A percentile compares a stretch with the other conserved stretches of the same genome.
Conservation (phyloP, 306 rosid species). For the Medicago ruthenica region DNA sequence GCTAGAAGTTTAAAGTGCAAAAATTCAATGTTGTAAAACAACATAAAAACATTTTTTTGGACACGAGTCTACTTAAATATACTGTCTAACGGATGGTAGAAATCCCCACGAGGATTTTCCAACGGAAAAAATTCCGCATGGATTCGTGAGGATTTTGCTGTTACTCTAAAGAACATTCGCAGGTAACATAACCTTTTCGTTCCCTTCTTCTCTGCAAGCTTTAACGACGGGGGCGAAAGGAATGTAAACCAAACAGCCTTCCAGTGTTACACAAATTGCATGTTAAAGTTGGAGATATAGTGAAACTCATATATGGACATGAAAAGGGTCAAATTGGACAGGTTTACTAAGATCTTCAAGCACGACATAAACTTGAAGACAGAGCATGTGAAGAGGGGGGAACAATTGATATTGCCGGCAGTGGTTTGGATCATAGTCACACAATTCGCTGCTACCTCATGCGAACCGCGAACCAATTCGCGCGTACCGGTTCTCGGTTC, state of each 20-base stretch:
- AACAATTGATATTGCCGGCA: slow-evolving; percentile 29
- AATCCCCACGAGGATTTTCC: no score
- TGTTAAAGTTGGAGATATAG: slow-evolving; percentile 90
- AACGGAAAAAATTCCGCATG: no score
- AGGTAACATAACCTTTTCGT: not conserved
- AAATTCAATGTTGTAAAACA: slow-evolving; percentile 5
- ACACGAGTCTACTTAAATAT: not conserved
- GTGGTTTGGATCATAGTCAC: no score
- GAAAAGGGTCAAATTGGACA: no score
- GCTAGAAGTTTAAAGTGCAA: no score
- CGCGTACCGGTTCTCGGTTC: no score
- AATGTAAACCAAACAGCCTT: slow-evolving; percentile 93
- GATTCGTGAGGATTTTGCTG: no score
- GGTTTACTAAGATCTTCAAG: slow-evolving; percentile 61
- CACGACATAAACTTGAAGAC: slow-evolving; percentile 93
- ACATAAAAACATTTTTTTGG: not conserved
- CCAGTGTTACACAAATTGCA: slow-evolving; percentile 88
- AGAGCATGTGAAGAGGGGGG: slow-evolving; percentile 89
- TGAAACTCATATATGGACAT: slow-evolving; percentile 82
- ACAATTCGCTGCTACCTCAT: no score
- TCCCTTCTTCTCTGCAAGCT: slow-evolving; percentile 68
- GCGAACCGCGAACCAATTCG: no score
- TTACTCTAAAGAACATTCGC: no score
- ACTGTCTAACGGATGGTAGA: not conserved
- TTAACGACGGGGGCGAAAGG: slow-evolving; percentile 96